Base-by-base conservation (phyloP, 805 yeast species). In the Cyberlindnera amylophila region DNA sequence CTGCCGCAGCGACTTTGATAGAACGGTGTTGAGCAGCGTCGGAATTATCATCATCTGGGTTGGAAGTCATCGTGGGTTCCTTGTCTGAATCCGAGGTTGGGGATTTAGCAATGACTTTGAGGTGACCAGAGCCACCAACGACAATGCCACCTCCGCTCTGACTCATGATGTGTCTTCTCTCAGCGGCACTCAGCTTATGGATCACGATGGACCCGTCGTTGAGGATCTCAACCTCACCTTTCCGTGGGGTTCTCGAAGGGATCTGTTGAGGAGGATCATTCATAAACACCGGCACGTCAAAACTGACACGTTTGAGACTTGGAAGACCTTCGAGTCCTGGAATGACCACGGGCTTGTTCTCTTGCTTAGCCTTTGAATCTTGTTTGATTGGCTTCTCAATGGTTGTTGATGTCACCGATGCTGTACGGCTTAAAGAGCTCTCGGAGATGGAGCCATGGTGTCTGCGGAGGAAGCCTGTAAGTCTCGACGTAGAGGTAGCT, bases 201-300 rank as follows among this genome's bases (percentile, higher is more conserved):
- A 80, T 67, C 7, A 72, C 68, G 13, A 79, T 69, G 0, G 69
- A 62, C 0, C 86, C 86, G 52, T 70, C 72, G n/a, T 73, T 63
- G 38, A 72, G 54, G 1, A 79, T 67, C 51, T 79, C 85, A 12
- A 83, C 95, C 60, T 88, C 91, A 32, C 97, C 97, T 51, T 76
- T 73, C 52, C 85, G 71, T 13, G 97, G 96, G 39, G 71, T 75
- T 56, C 95, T 69, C 2, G 95, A 84, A 2, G 97, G 97, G 44
- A 90, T 85, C 58, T 89, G 96, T 56, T 90, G 97, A 1, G 96
- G 96, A 1, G 97, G 97, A 60, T 90, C 96, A 47, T 75, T 74
- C 28, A 74, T 76, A 55, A 87, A 80, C 13, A 86, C 82, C 28
- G 84, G 84, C 4, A 84, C 70, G 3, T 89, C 87, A 65, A 90